Evolutionary conservation across 148 eudicot species (phyloP).

Genomic region (Nepenthes mirabilis): DNA sequence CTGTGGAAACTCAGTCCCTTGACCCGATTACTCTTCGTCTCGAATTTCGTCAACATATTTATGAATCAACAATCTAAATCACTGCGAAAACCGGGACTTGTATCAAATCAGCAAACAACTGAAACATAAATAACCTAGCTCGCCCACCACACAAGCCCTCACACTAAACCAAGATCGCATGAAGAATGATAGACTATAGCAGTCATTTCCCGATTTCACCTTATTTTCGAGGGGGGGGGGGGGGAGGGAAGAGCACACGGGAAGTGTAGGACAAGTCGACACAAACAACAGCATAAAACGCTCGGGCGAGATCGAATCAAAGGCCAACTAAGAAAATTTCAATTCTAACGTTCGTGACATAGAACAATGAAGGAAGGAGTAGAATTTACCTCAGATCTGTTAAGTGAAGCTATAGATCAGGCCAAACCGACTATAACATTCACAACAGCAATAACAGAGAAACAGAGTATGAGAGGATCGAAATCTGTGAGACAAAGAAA

Average conservation of each 20-base stretch:
- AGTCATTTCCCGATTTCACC: too few relatives aligned
- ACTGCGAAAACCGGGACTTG: constrained; percentile 10
- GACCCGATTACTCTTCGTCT: constrained; percentile 92
- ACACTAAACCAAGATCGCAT: not conserved
- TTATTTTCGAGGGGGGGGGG: too few relatives aligned
- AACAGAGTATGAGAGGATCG: not conserved
- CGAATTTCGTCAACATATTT: constrained; percentile 84
- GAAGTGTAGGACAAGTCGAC: too few relatives aligned
- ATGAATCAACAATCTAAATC: constrained; percentile 8
- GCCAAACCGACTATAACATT: constrained; percentile 3
- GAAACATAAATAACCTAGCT: not conserved
- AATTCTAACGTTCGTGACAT: too few relatives aligned
- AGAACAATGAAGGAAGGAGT: not conserved
- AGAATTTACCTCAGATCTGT: constrained; percentile 21
- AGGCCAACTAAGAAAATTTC: not conserved
- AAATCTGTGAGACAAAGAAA: not conserved
- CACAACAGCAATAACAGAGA: not conserved
- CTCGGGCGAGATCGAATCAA: constrained; percentile 6
- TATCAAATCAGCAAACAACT: constrained; percentile 2
- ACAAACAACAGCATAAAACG: not conserved
- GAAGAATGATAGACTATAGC: too few relatives aligned
- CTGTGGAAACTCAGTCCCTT: constrained; percentile 85
- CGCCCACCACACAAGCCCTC: constrained; percentile 1
- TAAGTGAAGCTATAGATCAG: constrained; percentile 12
- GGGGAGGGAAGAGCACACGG: too few relatives aligned